These are phyloP conservation scores for Syzygium malaccense DNA, from an alignment of 441 rosid species.

Conservation along the genomic window DNA sequence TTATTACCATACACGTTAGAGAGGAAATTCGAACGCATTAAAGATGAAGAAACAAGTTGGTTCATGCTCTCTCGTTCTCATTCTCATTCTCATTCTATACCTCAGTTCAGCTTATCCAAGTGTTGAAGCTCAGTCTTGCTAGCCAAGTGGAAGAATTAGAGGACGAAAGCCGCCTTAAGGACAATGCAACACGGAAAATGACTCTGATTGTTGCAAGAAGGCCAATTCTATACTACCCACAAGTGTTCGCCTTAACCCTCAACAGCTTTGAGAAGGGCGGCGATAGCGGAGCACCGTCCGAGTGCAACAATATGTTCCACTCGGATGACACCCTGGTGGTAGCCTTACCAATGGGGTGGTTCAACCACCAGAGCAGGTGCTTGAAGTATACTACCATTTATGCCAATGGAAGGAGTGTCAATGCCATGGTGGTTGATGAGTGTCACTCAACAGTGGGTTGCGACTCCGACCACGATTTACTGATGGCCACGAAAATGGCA, in stretches of 20 bases:
- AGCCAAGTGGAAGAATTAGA: slow-evolving; percentile 7
- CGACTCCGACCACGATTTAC: slow-evolving; percentile 14
- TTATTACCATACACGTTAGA: background rate
- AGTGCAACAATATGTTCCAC: slow-evolving; percentile 7
- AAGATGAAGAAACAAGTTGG: background rate
- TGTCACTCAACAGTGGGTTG: slow-evolving; percentile 19
- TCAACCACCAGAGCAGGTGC: slow-evolving; percentile 9
- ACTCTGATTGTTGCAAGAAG: slow-evolving; percentile 9
- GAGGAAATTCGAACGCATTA: background rate
- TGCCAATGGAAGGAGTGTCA: slow-evolving; percentile 15
- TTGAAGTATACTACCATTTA: slow-evolving; percentile 5
- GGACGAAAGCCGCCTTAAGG: background rate
- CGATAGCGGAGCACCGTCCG: slow-evolving; percentile 16
- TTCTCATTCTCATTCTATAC: background rate
- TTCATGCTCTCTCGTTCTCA: background rate
- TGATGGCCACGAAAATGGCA: no score
- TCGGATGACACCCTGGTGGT: slow-evolving; percentile 2
- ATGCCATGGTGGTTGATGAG: slow-evolving; percentile 25
- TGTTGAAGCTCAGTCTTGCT: background rate
- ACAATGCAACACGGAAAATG: background rate
- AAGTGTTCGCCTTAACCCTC: slow-evolving; percentile 13
- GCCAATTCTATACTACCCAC: slow-evolving; percentile 1
- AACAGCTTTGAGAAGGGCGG: slow-evolving; percentile 16
- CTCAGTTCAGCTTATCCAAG: background rate
- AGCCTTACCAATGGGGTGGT: slow-evolving; percentile 25